These are phyloP conservation scores for Fusarium chaquense DNA, from an alignment of 2,329 filamentous ascomycete species.

Conservation along the genomic window DNA sequence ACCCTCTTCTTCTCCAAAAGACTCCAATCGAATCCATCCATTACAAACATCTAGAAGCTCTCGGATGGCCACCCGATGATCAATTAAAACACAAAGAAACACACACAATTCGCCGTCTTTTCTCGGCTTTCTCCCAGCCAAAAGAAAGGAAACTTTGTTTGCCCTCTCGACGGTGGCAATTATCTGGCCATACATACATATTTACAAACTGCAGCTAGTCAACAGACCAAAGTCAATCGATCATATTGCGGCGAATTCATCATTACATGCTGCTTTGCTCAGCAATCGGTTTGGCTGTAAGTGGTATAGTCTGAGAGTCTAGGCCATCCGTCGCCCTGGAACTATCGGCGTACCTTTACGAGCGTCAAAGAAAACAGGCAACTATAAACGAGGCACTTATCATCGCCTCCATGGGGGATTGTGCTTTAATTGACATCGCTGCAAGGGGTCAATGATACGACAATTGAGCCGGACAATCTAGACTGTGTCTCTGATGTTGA, in stretches of 20 bases:
- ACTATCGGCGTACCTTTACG: background rate
- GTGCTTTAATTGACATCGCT: background rate
- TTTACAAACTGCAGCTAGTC: background rate
- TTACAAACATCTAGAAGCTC: constrained; percentile 10
- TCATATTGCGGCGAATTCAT: background rate
- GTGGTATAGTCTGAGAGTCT: background rate
- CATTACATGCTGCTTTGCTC: background rate
- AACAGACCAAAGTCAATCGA: background rate
- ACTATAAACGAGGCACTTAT: constrained; percentile 15
- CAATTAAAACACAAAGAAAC: background rate
- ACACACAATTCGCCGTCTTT: background rate
- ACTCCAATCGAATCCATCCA: constrained; percentile 32
- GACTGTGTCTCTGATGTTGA: background rate
- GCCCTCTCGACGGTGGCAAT: background rate
- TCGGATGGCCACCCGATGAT: background rate
- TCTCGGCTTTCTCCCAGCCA: constrained; percentile 7
- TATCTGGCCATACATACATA: background rate
- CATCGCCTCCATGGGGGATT: background rate
- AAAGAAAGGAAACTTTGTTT: background rate
- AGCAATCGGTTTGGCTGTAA: background rate
- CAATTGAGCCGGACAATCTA: background rate
- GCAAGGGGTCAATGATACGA: background rate
- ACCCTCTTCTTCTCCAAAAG: constrained; percentile 26
- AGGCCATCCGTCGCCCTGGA: background rate
- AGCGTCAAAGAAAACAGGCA: constrained; percentile 3